Evolutionary conservation across 495 filamentous ascomycete genomes (phyloP).

Genomic region (Tuber umbilicatum): DNA sequence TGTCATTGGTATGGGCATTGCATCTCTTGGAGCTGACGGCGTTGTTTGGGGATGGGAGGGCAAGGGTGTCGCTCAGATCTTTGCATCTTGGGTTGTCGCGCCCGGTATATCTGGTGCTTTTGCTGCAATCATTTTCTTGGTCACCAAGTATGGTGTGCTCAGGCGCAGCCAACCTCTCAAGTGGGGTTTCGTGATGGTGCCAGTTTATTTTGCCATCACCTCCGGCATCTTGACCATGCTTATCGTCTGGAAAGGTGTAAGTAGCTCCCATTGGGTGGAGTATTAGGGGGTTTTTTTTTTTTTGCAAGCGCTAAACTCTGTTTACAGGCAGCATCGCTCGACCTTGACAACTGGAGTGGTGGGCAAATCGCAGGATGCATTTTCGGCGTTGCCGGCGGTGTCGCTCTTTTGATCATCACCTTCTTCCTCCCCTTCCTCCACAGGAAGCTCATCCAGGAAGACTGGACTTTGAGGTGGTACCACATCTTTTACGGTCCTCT

Average conservation of each 20-base stretch:
- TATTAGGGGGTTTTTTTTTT: neutral
- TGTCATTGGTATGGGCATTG: constrained; percentile 59
- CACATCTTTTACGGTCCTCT: constrained; percentile 55
- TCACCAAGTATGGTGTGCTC: constrained; percentile 59
- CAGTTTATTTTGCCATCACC: constrained; percentile 58
- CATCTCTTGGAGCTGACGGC: constrained; percentile 49
- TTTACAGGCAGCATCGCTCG: constrained; percentile 42
- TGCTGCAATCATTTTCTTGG: constrained; percentile 56
- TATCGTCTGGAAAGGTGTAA: constrained; percentile 54
- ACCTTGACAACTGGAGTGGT: constrained; percentile 48
- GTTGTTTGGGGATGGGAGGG: constrained; percentile 54
- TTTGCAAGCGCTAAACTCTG: constrained; percentile 10
- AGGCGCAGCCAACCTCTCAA: constrained; percentile 54
- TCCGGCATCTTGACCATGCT: constrained; percentile 58
- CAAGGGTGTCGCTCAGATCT: constrained; percentile 53
- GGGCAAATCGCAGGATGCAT: constrained; percentile 53
- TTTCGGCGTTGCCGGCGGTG: constrained; percentile 53
- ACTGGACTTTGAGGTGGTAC: constrained; percentile 54
- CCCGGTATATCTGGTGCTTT: constrained; percentile 55
- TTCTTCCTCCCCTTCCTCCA: constrained; percentile 62
- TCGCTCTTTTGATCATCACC: constrained; percentile 49
- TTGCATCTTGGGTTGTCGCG: constrained; percentile 58
- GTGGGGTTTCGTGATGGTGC: constrained; percentile 53
- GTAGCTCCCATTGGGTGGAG: neutral
- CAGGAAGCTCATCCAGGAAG: constrained; percentile 52